These are phyloP conservation scores for Wallacemonas rigidus DNA, from an alignment of 208 protist genomes.

Conservation along the genomic window DNA sequence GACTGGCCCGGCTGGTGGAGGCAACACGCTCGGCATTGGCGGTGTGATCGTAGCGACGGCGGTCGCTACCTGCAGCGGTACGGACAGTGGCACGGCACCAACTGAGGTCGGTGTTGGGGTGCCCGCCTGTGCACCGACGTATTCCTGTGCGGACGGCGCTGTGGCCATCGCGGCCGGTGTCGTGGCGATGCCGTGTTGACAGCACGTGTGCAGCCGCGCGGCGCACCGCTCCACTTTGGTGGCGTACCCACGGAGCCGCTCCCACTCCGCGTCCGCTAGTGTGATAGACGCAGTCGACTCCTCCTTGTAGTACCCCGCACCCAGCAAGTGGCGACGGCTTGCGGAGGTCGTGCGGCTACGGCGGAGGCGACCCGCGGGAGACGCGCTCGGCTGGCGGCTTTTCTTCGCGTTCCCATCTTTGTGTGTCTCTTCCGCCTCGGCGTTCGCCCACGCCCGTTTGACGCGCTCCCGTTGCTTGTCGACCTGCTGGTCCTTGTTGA, in stretches of 20 bases:
- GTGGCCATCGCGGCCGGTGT: not conserved
- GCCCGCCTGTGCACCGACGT: too few relatives aligned
- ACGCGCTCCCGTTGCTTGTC: slow-evolving; percentile 49
- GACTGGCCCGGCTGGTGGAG: not conserved
- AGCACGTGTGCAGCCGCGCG: slow-evolving; percentile 40
- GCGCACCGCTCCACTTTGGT: slow-evolving; percentile 39
- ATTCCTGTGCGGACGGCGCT: not conserved
- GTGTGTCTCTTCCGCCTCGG: slow-evolving; percentile 6
- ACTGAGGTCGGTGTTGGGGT: too few relatives aligned
- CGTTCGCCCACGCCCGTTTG: slow-evolving; percentile 31
- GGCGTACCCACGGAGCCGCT: slow-evolving; percentile 35
- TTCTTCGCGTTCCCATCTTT: not conserved
- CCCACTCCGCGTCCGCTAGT: slow-evolving; percentile 52
- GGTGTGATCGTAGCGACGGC: not conserved
- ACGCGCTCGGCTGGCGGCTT: not conserved
- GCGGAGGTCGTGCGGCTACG: slow-evolving; percentile 1
- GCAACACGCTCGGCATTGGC: not conserved
- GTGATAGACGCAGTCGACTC: slow-evolving; percentile 43
- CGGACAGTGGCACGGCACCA: too few relatives aligned
- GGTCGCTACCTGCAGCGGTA: not conserved
- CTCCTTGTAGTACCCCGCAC: slow-evolving; percentile 67
- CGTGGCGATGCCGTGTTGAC: slow-evolving; percentile 31
- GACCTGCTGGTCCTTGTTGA: slow-evolving; percentile 35
- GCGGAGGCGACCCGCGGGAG: not conserved
- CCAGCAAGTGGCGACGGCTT: slow-evolving; percentile 31